Evolutionary conservation across 768 basidiomycete genomes (phyloP), one percentile per base, ranked within the genome.

Genomic region (Crucibulum laeve): DNA sequence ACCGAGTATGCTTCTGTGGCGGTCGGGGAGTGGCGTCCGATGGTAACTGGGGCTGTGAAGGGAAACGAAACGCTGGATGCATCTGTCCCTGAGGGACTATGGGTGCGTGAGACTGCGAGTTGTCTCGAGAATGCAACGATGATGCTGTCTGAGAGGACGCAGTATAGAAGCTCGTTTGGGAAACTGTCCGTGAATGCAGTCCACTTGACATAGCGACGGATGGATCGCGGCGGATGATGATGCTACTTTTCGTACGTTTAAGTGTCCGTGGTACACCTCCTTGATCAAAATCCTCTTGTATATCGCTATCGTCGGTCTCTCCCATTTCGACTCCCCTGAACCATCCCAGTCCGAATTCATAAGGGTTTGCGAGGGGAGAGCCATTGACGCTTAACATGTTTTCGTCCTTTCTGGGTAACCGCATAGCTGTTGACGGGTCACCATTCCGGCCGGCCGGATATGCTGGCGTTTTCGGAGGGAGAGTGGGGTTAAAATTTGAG

Each of bases 311-410:
- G 17, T 69, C 69, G 15, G 54, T 56, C 4, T 67, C 61, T 21
- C 56, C 58, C 53, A 61, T 60, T 46, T 69, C 67, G 25, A 66
- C 53, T 2, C 69, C 66, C 48, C 70, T 69, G 51, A 82, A 74
- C 81, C 81, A 79, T 28, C 74, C 68, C 35, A 80, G 56, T 15
- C 81, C 83, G 51, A 83, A 77, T 46, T 80, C 71, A 54, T 83
- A 85, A 1, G 88, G 87, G 57, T 90, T 90, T 14, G 82, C 79
- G 14, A 91, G 71, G 0, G 90, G 90, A 0, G 87, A 89, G 3
- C 90, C 90, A 47, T 92, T 91, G 15, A 85, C 62, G 53, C 87
- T 87, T 39, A 91, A 70, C 77, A 91, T 79, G 54, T 71, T 80
- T 61, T 92, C 90, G 54, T 88, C 79, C 50, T 72, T 77, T 32